A percentile compares a stretch with the other conserved stretches of the same genome.
phyloP scores from a whole-genome alignment of 352 stramenopile species.

The Pythium insidiosum region DNA sequence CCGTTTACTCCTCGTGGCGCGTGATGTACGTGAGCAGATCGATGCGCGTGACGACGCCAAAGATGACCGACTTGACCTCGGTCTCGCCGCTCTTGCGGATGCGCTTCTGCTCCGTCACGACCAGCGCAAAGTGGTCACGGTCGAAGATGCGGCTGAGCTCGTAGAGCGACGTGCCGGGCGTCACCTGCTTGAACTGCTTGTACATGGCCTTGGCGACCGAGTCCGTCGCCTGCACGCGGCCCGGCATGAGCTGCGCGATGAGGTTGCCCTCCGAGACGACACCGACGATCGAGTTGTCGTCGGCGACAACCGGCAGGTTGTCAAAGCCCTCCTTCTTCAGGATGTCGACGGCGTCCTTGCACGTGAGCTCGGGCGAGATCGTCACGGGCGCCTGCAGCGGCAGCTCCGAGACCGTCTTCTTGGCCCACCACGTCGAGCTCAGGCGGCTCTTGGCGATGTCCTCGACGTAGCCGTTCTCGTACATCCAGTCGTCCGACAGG shows the following conservation, averaged over 20 bases:
- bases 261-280: constrained; percentile 97
- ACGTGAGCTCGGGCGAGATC: constrained; percentile 85
- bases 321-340: constrained; percentile 90
- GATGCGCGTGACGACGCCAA: constrained; percentile 94
- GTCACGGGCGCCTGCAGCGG: constrained; percentile 87
- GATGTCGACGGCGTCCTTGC: constrained; percentile 92
- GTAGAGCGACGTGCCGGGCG: constrained; percentile 83
- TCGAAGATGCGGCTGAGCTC: constrained; percentile 94
- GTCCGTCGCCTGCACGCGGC: constrained; percentile 81
- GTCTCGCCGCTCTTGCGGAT: constrained; percentile 70
- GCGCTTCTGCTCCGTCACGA: constrained; percentile 90
- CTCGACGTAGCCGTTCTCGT: constrained; percentile 77
- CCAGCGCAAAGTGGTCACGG: constrained; percentile 93
- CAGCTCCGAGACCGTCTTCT: constrained; percentile 88
- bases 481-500: constrained; percentile 94
- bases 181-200: constrained; percentile 94
- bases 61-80: constrained; percentile 87
- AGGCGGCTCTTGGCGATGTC: constrained; percentile 63
- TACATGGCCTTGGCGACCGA: constrained; percentile 91
- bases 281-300: constrained; percentile 88
- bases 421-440: constrained; percentile 92
- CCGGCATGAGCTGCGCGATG: constrained; percentile 86
- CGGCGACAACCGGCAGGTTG: constrained; percentile 66
- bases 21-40: constrained; percentile 95
- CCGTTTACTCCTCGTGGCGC: constrained; percentile 33